These are phyloP conservation scores for Cucurbita ficifolia DNA, from an alignment of 306 rosid species.

Conservation along the genomic window DNA sequence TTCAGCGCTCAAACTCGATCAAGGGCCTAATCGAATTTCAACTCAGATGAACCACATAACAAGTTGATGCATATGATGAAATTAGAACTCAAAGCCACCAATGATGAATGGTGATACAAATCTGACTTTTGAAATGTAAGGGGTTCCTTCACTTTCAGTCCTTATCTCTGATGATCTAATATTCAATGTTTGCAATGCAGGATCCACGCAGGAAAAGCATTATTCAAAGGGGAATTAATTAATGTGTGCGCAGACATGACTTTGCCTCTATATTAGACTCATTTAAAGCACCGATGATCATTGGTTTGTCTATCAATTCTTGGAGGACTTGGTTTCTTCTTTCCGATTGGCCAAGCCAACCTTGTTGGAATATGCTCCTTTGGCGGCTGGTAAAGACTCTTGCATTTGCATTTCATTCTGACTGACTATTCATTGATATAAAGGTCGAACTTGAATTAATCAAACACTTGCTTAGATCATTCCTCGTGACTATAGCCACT, in stretches of 20 bases:
- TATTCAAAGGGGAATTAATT: neutral
- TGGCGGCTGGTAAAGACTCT: neutral
- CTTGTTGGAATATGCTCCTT: neutral
- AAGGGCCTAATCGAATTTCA: neutral
- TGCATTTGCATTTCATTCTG: neutral
- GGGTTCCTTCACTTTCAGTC: neutral
- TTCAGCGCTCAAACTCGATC: neutral
- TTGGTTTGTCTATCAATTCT: neutral
- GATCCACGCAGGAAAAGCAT: slow-evolving; percentile 4
- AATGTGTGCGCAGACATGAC: neutral
- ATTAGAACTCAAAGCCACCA: neutral
- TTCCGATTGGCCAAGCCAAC: neutral
- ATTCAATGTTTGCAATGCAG: neutral
- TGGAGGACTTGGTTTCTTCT: neutral
- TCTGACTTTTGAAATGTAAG: neutral
- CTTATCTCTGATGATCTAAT: neutral
- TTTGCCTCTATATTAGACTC: slow-evolving; percentile 6
- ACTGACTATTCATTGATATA: neutral
- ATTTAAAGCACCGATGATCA: neutral
- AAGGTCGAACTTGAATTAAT: neutral
- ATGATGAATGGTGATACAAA: neutral
- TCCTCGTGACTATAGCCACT: neutral
- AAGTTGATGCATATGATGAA: neutral
- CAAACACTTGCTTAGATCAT: neutral
- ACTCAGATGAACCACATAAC: neutral